Evolutionary conservation across 441 rosid genomes (phyloP), one percentile per base, ranked within the genome.

Genomic region (Eruca vesicaria): DNA sequence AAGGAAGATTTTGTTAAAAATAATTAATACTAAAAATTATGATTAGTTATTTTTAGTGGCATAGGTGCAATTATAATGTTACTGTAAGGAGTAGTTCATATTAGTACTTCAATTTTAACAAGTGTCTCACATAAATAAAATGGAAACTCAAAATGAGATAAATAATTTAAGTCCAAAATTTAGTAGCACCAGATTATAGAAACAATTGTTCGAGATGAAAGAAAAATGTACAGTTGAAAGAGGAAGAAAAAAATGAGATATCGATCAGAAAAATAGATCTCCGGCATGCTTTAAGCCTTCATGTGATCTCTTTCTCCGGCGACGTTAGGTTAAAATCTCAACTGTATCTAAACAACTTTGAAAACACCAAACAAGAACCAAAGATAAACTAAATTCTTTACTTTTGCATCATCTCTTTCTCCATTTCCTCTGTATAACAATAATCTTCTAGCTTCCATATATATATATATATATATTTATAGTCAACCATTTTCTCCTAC

Each of bases 171-270:
- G 53, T 16, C 56, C 55, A 7, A n/a, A 31, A 38, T 23, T 63
- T 23, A 21, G 33, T 41, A 63, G 21, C 52, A 63, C 14, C 5
- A 73, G 16, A 64, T 43, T 14, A 36, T 35, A 15, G 3, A 62
- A 29, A 7, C 7, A 53, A 6, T n/a, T 14, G 61, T 73, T 33
- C 16, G 36, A 41, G 60, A 66, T 2, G 28, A 45, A 67, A 52
- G 28, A 62, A 69, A 82, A 66, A 82, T 91, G 75, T 87, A 89
- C 97, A 91, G 19, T 74, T 78, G 14, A 38, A 76, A 66, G 71
- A 75, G 60, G 53, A 75, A 72, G 58, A 75, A 70, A 81, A 43
- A 29, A 36, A 63, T 68, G 58, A 63, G 32, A 76, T 43, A 71
- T 2, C 50, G 55, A 63, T 69, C 60, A 61, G 66, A 45, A 58